Evolutionary conservation across 371 early-diverging fungal genomes (phyloP), one percentile per base, ranked within the genome.

Genomic region (Apophysomyces ossiformis): DNA sequence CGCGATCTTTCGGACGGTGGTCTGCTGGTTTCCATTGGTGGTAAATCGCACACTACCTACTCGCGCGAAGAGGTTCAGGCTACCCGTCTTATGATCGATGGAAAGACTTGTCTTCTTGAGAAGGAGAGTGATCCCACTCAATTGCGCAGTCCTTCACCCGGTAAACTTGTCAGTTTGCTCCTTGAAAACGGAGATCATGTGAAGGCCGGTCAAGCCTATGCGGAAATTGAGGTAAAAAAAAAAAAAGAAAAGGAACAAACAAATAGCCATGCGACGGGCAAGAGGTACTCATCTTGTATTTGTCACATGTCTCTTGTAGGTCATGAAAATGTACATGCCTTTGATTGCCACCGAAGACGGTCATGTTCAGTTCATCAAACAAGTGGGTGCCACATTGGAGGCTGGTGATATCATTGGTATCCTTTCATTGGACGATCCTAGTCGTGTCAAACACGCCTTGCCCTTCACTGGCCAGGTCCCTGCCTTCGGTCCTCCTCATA

Each of bases 241-340:
- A n/a, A 50, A 56, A 68, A 5, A 54, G 5, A 9, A 8, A 36
- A 7, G 35, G n/a, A 26, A 36, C 12, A 7, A 44, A 5, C 16
- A 15, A 43, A 15, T 1, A 6, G 6, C 21, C 5, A 26, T 54
- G 47, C 71, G 68, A 46, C 11, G 36, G 26, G n/a, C 15, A 50
- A 9, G 60, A 62, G 46, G 32, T 56, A 57, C n/a, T 64, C 47
- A 37, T 61, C 60, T 59, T 58, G 11, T 21, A 44, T 32, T 62
- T 37, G 38, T 56, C 2, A 37, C 1, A 11, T 38, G 0, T 36
- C 37, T 37, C 5, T n/a, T 58, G 13, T 69, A 81, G 81, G 99
- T 98, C 69, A 99, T 99, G 99, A 99, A 99, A 85, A 99, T 99
- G 98, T 95, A 95, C 78, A 97, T 98, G 97, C 97, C 96, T 61